Percentiles rank a stretch among this genome's conserved stretches.
phyloP scores from a whole-genome alignment of 148 eudicot genomes.

The Rhododendron vialii region DNA sequence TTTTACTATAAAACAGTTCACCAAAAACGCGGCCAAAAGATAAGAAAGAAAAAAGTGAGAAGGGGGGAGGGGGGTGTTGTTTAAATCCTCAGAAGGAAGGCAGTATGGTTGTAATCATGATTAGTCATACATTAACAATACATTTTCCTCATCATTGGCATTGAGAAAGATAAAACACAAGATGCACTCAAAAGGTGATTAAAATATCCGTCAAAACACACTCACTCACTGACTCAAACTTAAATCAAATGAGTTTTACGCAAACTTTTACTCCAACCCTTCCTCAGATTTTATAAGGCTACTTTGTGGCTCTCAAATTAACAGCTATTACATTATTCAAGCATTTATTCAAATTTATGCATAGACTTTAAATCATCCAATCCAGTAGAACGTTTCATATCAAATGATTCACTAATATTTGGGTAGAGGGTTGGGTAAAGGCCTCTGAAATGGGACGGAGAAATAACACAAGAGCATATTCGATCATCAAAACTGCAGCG shows the following conservation, averaged over 20 bases:
- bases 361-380: no score
- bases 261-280: background rate
- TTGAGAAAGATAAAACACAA: background rate
- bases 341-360: no score
- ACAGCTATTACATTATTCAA: no score
- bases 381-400: no score
- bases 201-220: background rate
- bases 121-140: conserved; percentile 17
- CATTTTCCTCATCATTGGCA: conserved; percentile 24
- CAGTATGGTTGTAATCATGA: conserved; percentile 23
- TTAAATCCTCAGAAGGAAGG: conserved; percentile 42
- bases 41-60: background rate
- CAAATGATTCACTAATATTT: no score
- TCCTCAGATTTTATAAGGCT: background rate
- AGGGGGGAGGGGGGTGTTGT: no score
- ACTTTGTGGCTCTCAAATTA: background rate
- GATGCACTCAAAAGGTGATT: background rate
- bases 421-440: no score
- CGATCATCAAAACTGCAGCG: background rate
- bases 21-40: background rate
- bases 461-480: background rate
- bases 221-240: background rate
- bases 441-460: no score
- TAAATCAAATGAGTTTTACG: no score
- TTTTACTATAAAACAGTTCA: background rate